phyloP scores from a whole-genome alignment of 345 rosid species.

The Cardamine chenopodiifolia region DNA sequence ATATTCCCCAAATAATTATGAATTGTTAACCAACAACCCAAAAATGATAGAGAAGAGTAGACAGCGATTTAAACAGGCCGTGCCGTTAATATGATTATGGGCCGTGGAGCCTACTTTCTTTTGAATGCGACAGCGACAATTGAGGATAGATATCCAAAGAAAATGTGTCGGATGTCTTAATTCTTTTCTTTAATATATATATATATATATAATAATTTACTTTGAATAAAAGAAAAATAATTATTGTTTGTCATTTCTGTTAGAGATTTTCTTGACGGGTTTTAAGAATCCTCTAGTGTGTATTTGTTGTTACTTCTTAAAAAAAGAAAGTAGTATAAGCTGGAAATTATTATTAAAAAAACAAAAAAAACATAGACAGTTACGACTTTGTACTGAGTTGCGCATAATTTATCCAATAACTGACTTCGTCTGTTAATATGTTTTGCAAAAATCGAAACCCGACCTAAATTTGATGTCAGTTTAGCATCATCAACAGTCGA shows the following conservation, averaged over 20 bases:
- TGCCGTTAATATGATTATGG: conserved; percentile 44
- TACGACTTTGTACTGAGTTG: no score
- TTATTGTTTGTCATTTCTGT: conserved; percentile 12
- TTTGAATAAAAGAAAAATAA: background rate
- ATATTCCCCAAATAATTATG: no score
- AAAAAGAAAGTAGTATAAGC: no score
- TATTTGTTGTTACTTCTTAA: background rate
- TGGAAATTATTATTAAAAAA: no score
- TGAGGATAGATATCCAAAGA: conserved; percentile 23
- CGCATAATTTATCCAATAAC: background rate
- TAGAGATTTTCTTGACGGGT: background rate
- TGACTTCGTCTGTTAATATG: no score
- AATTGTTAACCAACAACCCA: conserved; percentile 18
- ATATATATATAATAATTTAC: conserved; percentile 2
- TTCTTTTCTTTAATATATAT: background rate
- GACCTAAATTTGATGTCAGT: background rate
- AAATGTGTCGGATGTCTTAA: conserved; percentile 39
- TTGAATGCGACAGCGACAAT: conserved; percentile 41
- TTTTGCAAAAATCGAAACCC: background rate
- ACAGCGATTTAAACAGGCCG: conserved; percentile 35
- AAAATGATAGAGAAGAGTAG: conserved; percentile 18
- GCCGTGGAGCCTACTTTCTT: conserved; percentile 46
- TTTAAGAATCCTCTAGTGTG: background rate
- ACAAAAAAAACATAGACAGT: no score
- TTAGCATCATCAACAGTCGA: background rate